A percentile compares a stretch with the other conserved stretches of the same genome.
Conservation (phyloP, 2,329 filamentous ascomycete genomes). For the Chaetomium olivaceum region DNA sequence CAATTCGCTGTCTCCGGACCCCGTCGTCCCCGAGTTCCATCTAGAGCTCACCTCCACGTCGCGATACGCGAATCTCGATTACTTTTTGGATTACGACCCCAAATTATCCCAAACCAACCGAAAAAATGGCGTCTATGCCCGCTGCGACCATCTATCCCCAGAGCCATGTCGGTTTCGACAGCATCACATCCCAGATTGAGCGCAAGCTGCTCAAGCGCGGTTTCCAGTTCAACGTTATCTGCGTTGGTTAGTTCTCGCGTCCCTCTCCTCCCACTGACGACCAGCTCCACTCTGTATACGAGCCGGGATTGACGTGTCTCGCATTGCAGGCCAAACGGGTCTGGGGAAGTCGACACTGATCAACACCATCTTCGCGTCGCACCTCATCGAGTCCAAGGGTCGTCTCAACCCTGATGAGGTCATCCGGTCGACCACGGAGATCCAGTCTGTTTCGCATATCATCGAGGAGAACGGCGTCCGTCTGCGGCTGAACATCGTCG, state of each 20-base stretch:
- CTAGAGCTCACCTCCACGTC: slow-evolving; percentile 7
- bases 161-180: slow-evolving; percentile 99
- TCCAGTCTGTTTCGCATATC: slow-evolving; percentile 95
- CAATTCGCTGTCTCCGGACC: slow-evolving; percentile 12
- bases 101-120: slow-evolving; percentile 33
- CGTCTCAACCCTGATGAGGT: slow-evolving; percentile 89
- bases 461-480: slow-evolving; percentile 99
- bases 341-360: slow-evolving; percentile 98
- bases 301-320: slow-evolving; percentile 38
- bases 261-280: slow-evolving; percentile 12
- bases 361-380: slow-evolving; percentile 99
- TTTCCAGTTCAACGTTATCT: slow-evolving; percentile 99
- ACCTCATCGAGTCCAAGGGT: slow-evolving; percentile 98
- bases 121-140: slow-evolving; percentile 63
- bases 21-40: slow-evolving; percentile 5
- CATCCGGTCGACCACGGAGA: slow-evolving; percentile 94
- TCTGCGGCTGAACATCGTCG: slow-evolving; percentile 96
- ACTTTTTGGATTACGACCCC: slow-evolving; percentile 35
- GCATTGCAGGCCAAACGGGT: slow-evolving; percentile 81
- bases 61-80: slow-evolving; percentile 21
- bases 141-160: slow-evolving; percentile 78
- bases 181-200: slow-evolving; percentile 99
- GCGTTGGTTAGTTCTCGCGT: slow-evolving; percentile 74
- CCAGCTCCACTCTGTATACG: slow-evolving; percentile 15
- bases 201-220: slow-evolving; percentile 99